A percentile compares a stretch with the other conserved stretches of the same genome.
Conservation (phyloP, 768 basidiomycete species). For the Hemileccinum impolitum region DNA sequence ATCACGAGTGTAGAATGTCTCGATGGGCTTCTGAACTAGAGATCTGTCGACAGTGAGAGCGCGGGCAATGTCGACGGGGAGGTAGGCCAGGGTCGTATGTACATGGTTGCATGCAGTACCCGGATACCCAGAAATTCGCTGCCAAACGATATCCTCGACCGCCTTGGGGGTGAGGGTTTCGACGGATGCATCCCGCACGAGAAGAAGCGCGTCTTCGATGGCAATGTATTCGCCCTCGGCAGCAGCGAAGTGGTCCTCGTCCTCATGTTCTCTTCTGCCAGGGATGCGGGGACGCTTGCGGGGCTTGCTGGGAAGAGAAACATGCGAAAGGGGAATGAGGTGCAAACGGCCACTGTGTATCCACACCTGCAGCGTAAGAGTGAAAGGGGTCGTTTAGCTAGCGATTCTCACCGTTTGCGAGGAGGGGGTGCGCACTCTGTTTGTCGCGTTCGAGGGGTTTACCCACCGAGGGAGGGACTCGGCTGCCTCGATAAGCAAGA, state of each 20-base stretch:
- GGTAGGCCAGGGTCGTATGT: conserved; percentile 73
- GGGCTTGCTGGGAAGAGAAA: conserved; percentile 63
- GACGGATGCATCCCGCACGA: conserved; percentile 51
- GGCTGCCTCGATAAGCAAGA: conserved; percentile 94
- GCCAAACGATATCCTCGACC: conserved; percentile 68
- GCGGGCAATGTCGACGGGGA: conserved; percentile 78
- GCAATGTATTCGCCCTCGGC: conserved; percentile 52
- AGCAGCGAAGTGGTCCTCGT: conserved; percentile 41
- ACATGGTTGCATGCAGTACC: conserved; percentile 57
- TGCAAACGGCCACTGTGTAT: conserved; percentile 80
- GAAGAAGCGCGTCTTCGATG: conserved; percentile 56
- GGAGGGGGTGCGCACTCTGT: conserved; percentile 68
- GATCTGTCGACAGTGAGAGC: conserved; percentile 60
- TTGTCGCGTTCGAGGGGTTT: conserved; percentile 84
- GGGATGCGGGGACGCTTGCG: conserved; percentile 44
- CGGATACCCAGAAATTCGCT: conserved; percentile 77
- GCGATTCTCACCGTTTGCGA: conserved; percentile 30
- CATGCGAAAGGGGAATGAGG: conserved; percentile 75
- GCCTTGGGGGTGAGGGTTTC: conserved; percentile 57
- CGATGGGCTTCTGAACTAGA: conserved; percentile 82
- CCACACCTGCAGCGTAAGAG: conserved; percentile 72
- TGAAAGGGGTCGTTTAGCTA: conserved; percentile 28
- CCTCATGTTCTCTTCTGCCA: conserved; percentile 44
- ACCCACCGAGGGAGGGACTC: conserved; percentile 88
- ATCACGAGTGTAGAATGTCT: conserved; percentile 95